Base-by-base conservation (phyloP, 2,329 filamentous ascomycete species). In the Colletotrichum aenigma region DNA sequence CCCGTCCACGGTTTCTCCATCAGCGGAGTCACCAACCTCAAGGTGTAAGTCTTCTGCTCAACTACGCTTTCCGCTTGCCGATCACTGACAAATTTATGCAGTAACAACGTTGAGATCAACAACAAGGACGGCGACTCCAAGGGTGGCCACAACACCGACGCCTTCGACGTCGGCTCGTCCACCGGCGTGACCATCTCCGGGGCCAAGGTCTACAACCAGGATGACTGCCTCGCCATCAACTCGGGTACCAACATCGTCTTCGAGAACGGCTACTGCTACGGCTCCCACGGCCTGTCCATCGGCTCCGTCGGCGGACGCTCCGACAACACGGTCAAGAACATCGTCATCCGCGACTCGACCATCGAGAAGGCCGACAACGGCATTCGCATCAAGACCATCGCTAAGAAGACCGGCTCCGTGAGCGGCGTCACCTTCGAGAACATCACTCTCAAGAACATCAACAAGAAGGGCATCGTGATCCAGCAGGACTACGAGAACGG, bases 191-290 rank as follows among this genome's bases (percentile, higher is more conserved):
- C 84, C 73, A 91, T 92, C 76, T 85, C 84, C 32, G 87, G 87
- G 55, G 89, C 89, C 43, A 86, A 85, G 36, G 86, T 92, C 67
- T 87, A 90, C 80, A 92, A 92, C 84, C 91, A 92, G 82, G 91
- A 92, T 71, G 91, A 92, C 79, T 92, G 91, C 78, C 84, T 92
- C 9, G 90, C 91, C 34, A 81, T 90, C 76, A 92, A 91, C 84
- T 90, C 88, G 2, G 88, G 88, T 6, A 85, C 81, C 26, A 82
- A 87, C 77, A 89, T 90, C 76, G 85, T 83, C 48, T 88, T 89
- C 80, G 85, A 82, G 24, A 83, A 82, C 48, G 84, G 86, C 8
- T 82, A 84, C 79, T 89, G 88, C 83, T 85, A 81, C 56, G 86
- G 86, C 43, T 85, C 86, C 4, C 86, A 87, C 74, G 86, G 86